A percentile compares a stretch with the other conserved stretches of the same genome.
Evolutionary conservation across 129 eudicot genomes (phyloP).

Genomic region (Logfia minima): DNA sequence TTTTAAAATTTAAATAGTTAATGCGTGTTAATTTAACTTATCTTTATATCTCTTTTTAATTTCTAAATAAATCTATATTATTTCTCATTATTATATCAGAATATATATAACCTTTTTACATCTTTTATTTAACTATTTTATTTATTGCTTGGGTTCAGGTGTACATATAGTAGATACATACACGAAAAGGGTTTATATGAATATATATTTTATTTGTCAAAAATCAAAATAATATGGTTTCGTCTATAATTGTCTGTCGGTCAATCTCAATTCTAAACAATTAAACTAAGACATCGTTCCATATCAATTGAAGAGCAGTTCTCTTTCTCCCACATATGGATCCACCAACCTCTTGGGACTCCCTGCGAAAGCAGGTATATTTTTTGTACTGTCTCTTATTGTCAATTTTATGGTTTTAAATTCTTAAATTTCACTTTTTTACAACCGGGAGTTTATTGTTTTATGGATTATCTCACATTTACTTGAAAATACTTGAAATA

Average conservation of each 20-base stretch:
- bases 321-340: constrained; percentile 28
- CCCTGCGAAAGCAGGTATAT: constrained; percentile 37
- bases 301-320: constrained; percentile 7
- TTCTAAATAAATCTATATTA: too few relatives aligned
- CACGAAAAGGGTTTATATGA: not conserved
- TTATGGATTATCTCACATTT: constrained; percentile 3
- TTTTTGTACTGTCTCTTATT: not conserved
- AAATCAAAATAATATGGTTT: constrained; percentile 2
- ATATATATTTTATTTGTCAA: not conserved
- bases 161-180: not conserved
- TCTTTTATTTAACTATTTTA: too few relatives aligned
- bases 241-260: constrained; percentile 40
- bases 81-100: too few relatives aligned
- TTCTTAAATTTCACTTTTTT: constrained; percentile 8
- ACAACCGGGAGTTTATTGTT: not conserved
- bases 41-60: too few relatives aligned
- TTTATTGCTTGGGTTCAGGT: too few relatives aligned
- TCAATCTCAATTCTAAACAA: constrained; percentile 24
- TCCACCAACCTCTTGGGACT: constrained; percentile 47
- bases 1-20: too few relatives aligned
- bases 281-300: not conserved
- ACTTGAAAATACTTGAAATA: not conserved
- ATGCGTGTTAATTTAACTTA: too few relatives aligned
- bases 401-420: constrained; percentile 20
- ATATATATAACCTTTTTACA: too few relatives aligned